A percentile compares a stretch with the other conserved stretches of the same genome.
Evolutionary conservation across 1,284 basidiomycete genomes (phyloP).

Genomic region (Melampsora americana): DNA sequence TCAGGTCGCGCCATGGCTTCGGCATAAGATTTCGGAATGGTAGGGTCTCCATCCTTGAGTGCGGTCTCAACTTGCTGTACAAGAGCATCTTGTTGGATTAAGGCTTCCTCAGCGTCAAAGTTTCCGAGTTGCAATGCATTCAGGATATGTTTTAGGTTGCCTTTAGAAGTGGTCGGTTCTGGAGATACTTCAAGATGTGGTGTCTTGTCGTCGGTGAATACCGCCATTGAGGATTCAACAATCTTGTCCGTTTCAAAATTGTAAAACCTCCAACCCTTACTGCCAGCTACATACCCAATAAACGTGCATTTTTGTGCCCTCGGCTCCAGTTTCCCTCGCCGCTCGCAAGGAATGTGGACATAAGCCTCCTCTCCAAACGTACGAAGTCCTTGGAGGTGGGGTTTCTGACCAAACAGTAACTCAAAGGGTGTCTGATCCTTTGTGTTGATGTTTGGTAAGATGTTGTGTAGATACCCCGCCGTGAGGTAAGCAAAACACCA

Average conservation of each 20-base stretch:
- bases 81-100: neutral
- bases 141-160: neutral
- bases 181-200: neutral
- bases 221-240: neutral
- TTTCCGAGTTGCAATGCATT: neutral
- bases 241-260: neutral
- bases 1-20: slow-evolving; percentile 15
- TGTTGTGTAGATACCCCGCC: neutral
- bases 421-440: neutral
- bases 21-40: neutral
- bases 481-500: neutral
- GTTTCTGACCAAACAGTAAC: neutral
- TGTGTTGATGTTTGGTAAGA: neutral
- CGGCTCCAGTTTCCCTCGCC: neutral
- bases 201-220: neutral
- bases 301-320: neutral
- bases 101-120: neutral
- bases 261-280: slow-evolving; percentile 12
- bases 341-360: neutral
- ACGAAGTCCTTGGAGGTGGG: neutral
- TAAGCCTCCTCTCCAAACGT: slow-evolving; percentile 2
- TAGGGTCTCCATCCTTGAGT: neutral
- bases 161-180: neutral
- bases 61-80: neutral
- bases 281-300: neutral